Conservation (phyloP, 768 basidiomycete genomes). For the Russula lepida region DNA sequence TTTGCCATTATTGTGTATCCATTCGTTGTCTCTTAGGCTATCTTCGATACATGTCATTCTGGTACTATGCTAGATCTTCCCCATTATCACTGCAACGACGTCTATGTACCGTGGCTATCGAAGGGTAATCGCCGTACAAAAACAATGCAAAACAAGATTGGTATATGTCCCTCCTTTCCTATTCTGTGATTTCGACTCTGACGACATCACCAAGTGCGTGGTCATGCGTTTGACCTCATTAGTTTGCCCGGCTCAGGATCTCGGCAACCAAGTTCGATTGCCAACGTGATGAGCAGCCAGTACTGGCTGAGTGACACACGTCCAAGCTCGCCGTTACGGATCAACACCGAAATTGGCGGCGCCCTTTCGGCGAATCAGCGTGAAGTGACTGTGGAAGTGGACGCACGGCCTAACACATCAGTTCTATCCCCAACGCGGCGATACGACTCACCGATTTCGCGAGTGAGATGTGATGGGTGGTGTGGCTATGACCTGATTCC, state of each 20-base stretch:
- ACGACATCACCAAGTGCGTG: neutral
- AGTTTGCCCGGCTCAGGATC: neutral
- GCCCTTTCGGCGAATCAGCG: neutral
- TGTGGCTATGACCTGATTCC: neutral
- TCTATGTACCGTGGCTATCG: constrained; percentile 23
- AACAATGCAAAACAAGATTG: constrained; percentile 12
- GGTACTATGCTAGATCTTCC: constrained; percentile 24
- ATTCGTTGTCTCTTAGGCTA: constrained; percentile 8
- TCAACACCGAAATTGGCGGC: neutral
- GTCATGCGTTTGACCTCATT: neutral
- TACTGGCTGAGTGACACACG: too few species aligned
- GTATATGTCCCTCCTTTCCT: neutral
- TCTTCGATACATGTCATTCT: constrained; percentile 25
- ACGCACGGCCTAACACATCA: neutral
- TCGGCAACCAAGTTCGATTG: neutral
- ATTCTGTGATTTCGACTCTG: neutral
- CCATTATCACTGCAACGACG: constrained; percentile 22
- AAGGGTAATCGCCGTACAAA: constrained; percentile 20
- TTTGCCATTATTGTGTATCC: neutral
- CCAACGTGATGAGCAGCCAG: neutral
- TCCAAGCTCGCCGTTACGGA: neutral
- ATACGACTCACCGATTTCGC: constrained; percentile 16
- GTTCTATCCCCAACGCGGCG: constrained; percentile 1
- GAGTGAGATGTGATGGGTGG: constrained; percentile 20
- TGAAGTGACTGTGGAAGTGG: neutral